Evolutionary conservation across 2,329 filamentous ascomycete species (phyloP), one percentile per base, ranked within the genome.

Genomic region (Fusarium humuli): DNA sequence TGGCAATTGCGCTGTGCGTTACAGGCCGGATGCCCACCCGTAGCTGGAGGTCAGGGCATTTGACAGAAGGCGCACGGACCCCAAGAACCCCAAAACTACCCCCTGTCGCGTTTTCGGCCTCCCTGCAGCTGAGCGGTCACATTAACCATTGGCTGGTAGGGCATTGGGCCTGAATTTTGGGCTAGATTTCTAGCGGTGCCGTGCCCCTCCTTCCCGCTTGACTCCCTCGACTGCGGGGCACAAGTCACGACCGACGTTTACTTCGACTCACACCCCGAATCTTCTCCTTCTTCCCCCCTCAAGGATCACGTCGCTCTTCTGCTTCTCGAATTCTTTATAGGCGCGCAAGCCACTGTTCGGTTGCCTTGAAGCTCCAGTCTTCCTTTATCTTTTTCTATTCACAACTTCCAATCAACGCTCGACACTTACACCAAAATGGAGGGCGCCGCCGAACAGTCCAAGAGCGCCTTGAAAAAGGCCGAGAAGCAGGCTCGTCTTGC

Each of bases 391-490:
- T 18, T 40, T 58, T 20, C 22, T 50, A 30, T 52, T 49, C 58
- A 52, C 27, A 55, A 47, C 32, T 66, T 57, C 57, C 30, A 16
- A 46, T 30, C 42, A 49, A 53, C 55, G 54, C 47, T 55, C 64
- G 50, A 71, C 48, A 61, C 49, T 61, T 58, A 37, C 71, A 70
- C 61, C 70, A 80, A 79, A 62, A 76, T 76, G 75, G 75, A 75
- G 74, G 78, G 77, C 63, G 73, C 76, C 70, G 75, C 74, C 69
- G 76, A 80, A 63, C 78, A 73, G 65, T 90, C 88, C 73, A 90
- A 90, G 83, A 89, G 86, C 79, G 87, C 88, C 73, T 79, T 87
- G 76, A 90, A 90, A 80, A 90, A 90, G 83, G 87, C 88, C 52
- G 87, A 90, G 81, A 90, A 90, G 83, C 83, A 87, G 77, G 87